Percentiles rank a stretch among this genome's conserved stretches.
Conservation (phyloP, 106 monocot genomes). For the Iris macrosiphon region DNA sequence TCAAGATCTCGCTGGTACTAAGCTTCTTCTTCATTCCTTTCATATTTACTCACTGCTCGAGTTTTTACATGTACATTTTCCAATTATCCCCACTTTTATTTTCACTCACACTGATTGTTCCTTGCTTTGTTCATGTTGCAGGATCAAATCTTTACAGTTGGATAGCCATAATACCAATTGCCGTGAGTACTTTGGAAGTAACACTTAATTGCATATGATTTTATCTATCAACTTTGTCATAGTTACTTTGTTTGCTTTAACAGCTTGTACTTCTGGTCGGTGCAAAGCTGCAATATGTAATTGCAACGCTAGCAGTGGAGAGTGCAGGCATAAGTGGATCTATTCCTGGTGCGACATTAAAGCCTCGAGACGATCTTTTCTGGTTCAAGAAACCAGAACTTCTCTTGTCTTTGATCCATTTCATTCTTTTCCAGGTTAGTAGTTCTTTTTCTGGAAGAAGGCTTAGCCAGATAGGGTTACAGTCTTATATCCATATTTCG, state of each 20-base stretch:
- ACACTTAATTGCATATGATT: not conserved
- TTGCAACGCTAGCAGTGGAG: conserved; percentile 76
- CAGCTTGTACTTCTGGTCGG: conserved; percentile 85
- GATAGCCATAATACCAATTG: conserved; percentile 79
- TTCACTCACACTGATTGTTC: not conserved
- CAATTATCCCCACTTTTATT: not conserved
- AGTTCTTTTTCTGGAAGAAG: too few species aligned
- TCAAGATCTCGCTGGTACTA: too few species aligned
- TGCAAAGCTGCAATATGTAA: conserved; percentile 75
- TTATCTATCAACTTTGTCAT: not conserved
- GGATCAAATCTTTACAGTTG: conserved; percentile 89
- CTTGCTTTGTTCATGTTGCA: conserved; percentile 22
- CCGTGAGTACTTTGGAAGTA: conserved; percentile 37
- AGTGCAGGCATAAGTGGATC: conserved; percentile 37
- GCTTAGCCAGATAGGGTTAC: not conserved
- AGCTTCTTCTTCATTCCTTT: not conserved
- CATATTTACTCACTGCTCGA: not conserved
- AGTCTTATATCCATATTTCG: not conserved
- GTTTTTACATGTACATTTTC: not conserved
- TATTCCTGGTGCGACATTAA: conserved; percentile 25
- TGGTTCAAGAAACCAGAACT: conserved; percentile 96
- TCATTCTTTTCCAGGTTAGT: conserved; percentile 85
- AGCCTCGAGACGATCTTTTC: conserved; percentile 80
- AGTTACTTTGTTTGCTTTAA: not conserved
- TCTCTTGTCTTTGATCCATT: conserved; percentile 66